Conservation (phyloP, 2,329 filamentous ascomycete genomes). For the Zarea fungicola region DNA sequence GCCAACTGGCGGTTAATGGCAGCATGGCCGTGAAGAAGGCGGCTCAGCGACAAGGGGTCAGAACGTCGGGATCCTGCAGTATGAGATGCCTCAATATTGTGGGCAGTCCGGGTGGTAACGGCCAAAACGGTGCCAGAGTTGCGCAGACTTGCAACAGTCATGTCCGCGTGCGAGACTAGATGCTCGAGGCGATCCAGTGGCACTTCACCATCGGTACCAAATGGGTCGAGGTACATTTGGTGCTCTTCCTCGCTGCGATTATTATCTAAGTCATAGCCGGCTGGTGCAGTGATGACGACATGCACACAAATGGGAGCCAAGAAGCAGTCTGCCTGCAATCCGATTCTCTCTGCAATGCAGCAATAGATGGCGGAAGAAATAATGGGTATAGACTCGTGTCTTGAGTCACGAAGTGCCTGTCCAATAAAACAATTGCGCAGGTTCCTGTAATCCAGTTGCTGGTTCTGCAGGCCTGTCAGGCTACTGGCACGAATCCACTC, state of each 20-base stretch:
- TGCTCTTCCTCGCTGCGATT: conserved; percentile 32
- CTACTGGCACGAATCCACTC: conserved; percentile 63
- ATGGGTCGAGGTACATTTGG: conserved; percentile 80
- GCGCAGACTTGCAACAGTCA: conserved; percentile 48
- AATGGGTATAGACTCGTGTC: conserved; percentile 77
- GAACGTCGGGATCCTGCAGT: conserved; percentile 25
- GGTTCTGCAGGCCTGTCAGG: conserved; percentile 65
- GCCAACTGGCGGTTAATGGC: conserved; percentile 48
- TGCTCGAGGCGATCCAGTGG: conserved; percentile 51
- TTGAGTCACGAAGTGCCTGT: conserved; percentile 65
- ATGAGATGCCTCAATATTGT: conserved; percentile 62
- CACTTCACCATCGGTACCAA: conserved; percentile 64
- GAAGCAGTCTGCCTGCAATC: conserved; percentile 71
- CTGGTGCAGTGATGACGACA: conserved; percentile 63
- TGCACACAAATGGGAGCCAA: conserved; percentile 83
- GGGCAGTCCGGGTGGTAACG: conserved; percentile 65
- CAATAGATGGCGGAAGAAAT: conserved; percentile 86
- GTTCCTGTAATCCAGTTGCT: conserved; percentile 64
- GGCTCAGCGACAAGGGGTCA: conserved; percentile 24
- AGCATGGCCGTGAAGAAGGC: conserved; percentile 31
- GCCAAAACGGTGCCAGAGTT: conserved; percentile 58
- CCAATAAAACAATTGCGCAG: conserved; percentile 86
- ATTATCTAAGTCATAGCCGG: conserved; percentile 57
- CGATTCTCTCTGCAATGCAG: conserved; percentile 67
- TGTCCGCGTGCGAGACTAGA: conserved; percentile 49